Base-by-base conservation (phyloP, 495 filamentous ascomycete genomes). In the Talaromyces nanjingensis region DNA sequence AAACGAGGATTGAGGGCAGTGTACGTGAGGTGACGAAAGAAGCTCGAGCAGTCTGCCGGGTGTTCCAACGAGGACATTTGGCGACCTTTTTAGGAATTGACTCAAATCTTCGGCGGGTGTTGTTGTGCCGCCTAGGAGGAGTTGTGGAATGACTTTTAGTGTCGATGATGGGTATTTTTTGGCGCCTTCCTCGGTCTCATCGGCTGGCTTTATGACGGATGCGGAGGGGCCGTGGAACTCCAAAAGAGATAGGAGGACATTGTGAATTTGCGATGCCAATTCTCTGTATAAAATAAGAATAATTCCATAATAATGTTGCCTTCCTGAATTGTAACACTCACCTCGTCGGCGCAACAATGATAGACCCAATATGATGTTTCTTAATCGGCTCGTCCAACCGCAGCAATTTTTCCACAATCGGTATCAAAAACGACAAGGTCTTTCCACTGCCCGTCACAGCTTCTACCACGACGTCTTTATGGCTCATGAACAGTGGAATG, bases 401-500 rank as follows among this genome's bases (percentile, higher is more conserved):
- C 55, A 98, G 76, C 25, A 98, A 81, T 65, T 89, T 90, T 72
- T 97, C 91, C 12, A 97, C 81, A 2, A 97, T 77, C 0, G 94
- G 94, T 27, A 98, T 90, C 55, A 98, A 74, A 69, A 94, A 98
- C 2, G 92, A 88, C 49, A 97, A 77, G 0, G 94, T 98, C 75
- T 98, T 98, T 53, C 94, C 94, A 70, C 90, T 94, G 7, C 96
- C 94, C 2, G 94, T 98, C 7, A 97, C 94, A 2, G 94, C 96
- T 73, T 97, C 93, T 29, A 97, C 93, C 3, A 98, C 93, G 0
- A 98, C 93, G 76, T 98, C 94, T 69, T 97, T 97, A 74, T 98
- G 91, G 7, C 87, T 88, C 76, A 91, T 86, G 73, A 97, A 96
- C 16, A 97, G 83, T 11, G 93, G 93, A 66, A 98, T 91, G 16